Percentiles rank a stretch among this genome's conserved stretches.
Conservation (phyloP, 306 rosid genomes). For the Gastrolobium bilobum region DNA sequence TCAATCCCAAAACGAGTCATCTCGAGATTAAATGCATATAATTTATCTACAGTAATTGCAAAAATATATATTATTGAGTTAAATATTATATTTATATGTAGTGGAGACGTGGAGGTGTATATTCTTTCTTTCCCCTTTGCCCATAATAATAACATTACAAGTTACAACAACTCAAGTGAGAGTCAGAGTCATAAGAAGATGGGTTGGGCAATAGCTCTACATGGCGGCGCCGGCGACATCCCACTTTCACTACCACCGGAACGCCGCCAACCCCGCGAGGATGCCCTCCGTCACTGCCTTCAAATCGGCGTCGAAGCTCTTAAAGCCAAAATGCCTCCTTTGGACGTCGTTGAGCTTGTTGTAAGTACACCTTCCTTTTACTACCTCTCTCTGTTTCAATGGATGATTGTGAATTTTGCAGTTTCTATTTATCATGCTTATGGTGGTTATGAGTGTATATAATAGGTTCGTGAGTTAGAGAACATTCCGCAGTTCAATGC, state of each 20-base stretch:
- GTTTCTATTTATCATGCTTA: no score
- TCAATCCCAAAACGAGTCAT: no score
- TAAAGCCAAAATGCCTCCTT: slow-evolving; percentile 58
- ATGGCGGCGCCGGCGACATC: slow-evolving; percentile 98
- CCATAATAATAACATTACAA: no score
- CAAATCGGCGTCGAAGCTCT: slow-evolving; percentile 82
- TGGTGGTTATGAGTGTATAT: neutral
- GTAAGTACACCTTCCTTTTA: neutral
- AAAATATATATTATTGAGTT: no score
- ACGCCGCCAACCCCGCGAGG: slow-evolving; percentile 80
- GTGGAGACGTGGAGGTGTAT: no score
- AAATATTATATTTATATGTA: no score
- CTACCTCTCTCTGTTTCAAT: no score
- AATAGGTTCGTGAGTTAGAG: slow-evolving; percentile 82
- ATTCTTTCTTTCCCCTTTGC: no score
- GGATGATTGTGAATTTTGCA: no score
- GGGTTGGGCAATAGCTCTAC: slow-evolving; percentile 98
- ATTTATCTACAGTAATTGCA: no score
- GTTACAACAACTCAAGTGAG: no score
- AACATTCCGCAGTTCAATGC: slow-evolving; percentile 80
- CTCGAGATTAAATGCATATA: no score
- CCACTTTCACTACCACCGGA: slow-evolving; percentile 66
- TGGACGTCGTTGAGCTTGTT: slow-evolving; percentile 72
- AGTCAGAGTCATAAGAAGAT: slow-evolving; percentile 22
- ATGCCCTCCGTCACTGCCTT: slow-evolving; percentile 79